These are phyloP conservation scores for Kingdonia uniflora DNA, from an alignment of 164 flowering plant species.

Conservation along the genomic window DNA sequence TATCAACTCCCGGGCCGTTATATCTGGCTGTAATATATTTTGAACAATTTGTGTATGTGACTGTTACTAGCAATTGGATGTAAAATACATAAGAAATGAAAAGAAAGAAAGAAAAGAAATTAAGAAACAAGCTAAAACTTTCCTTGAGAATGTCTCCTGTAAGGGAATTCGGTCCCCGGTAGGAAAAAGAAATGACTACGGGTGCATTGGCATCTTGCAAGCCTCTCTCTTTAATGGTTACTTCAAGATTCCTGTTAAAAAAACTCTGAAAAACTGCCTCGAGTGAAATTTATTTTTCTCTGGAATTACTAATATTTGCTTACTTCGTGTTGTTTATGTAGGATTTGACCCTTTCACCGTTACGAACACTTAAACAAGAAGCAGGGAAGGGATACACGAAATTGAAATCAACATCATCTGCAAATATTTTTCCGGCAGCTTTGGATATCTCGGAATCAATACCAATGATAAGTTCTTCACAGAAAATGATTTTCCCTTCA, in stretches of 20 bases:
- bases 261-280: background rate
- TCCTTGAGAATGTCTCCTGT: conserved; percentile 34
- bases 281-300: background rate
- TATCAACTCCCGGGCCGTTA: conserved; percentile 51
- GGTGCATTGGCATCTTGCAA: conserved; percentile 28
- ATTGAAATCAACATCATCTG: no score
- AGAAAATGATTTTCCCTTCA: no score
- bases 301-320: background rate
- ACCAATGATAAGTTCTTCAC: no score
- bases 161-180: conserved; percentile 40
- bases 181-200: conserved; percentile 32
- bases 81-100: background rate
- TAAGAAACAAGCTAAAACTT: background rate
- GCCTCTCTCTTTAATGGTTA: conserved; percentile 20
- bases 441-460: no score
- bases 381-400: background rate
- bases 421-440: background rate
- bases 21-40: conserved; percentile 39
- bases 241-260: background rate
- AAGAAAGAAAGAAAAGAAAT: background rate
- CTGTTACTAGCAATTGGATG: no score
- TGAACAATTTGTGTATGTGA: no score
- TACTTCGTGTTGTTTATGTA: background rate
- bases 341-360: background rate
- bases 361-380: background rate